Percentiles rank a stretch among this genome's conserved stretches.
These are phyloP conservation scores for Nicotiana undulata DNA, from an alignment of 257 asterid species.

Conservation along the genomic window DNA sequence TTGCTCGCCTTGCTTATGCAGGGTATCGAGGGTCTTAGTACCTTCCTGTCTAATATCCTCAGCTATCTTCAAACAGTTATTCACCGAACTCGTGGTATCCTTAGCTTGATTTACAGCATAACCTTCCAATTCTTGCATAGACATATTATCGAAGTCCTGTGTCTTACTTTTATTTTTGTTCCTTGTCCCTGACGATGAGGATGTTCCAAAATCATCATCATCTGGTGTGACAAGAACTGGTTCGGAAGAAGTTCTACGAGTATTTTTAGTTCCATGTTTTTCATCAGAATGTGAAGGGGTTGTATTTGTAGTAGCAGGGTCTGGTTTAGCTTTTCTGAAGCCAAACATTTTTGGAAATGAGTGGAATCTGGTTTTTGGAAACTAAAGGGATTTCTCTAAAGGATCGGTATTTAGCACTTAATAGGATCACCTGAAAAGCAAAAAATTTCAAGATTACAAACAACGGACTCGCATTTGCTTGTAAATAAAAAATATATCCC, in stretches of 20 bases:
- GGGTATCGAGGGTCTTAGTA: slow-evolving; percentile 56
- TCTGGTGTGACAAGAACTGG: slow-evolving; percentile 38
- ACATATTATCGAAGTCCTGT: slow-evolving; percentile 56
- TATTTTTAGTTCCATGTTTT: slow-evolving; percentile 17
- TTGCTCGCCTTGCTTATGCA: slow-evolving; percentile 91
- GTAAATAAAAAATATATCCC: not conserved
- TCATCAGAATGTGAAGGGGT: slow-evolving; percentile 32
- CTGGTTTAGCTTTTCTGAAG: slow-evolving; percentile 37
- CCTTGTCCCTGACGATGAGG: slow-evolving; percentile 14
- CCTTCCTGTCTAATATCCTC: slow-evolving; percentile 75
- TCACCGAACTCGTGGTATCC: slow-evolving; percentile 72
- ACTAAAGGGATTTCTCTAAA: not conserved
- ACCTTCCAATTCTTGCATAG: slow-evolving; percentile 71
- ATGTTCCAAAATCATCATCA: slow-evolving; percentile 35
- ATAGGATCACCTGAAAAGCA: not conserved
- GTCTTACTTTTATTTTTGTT: slow-evolving; percentile 22
- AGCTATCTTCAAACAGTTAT: slow-evolving; percentile 70
- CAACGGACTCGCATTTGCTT: not conserved
- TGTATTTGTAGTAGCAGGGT: slow-evolving; percentile 22
- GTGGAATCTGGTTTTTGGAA: not conserved
- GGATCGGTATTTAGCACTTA: not conserved
- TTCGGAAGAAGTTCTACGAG: slow-evolving; percentile 70
- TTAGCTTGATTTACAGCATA: slow-evolving; percentile 64
- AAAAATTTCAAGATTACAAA: not conserved
- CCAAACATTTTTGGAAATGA: slow-evolving; percentile 57